Conservation (phyloP, 2,329 filamentous ascomycete genomes). For the Epichloe glyceriae region DNA sequence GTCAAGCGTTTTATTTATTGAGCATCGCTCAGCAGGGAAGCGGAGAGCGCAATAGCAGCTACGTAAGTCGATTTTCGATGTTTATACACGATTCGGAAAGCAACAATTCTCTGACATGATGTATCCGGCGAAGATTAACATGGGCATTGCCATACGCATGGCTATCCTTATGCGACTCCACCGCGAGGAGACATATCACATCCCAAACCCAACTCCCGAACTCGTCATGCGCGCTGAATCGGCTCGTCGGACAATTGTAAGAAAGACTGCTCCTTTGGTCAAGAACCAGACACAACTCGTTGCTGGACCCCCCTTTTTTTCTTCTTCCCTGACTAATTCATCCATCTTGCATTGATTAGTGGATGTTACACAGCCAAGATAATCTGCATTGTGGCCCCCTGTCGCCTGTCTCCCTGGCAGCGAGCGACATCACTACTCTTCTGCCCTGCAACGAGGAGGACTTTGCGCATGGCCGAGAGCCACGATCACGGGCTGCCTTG, state of each 20-base stretch:
- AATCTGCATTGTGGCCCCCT: constrained; percentile 40
- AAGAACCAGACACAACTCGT: neutral
- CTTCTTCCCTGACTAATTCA: neutral
- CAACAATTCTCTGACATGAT: neutral
- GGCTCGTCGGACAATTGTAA: constrained; percentile 41
- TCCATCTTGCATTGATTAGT: constrained; percentile 20
- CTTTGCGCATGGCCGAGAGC: constrained; percentile 34
- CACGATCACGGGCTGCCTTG: constrained; percentile 36
- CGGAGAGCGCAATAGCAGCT: constrained; percentile 39
- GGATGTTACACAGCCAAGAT: constrained; percentile 48
- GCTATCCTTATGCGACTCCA: constrained; percentile 41
- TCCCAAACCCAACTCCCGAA: constrained; percentile 28
- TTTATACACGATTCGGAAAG: neutral
- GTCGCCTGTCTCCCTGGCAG: constrained; percentile 36
- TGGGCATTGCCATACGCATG: constrained; percentile 44
- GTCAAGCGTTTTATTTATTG: constrained; percentile 45
- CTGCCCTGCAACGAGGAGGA: constrained; percentile 40
- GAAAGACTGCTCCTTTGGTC: constrained; percentile 9
- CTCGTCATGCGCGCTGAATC: constrained; percentile 38
- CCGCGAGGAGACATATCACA: constrained; percentile 39
- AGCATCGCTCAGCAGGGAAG: constrained; percentile 47
- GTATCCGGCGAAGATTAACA: constrained; percentile 31
- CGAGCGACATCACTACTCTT: constrained; percentile 40
- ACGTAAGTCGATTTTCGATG: constrained; percentile 25
- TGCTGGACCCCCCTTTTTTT: neutral